A percentile compares a stretch with the other conserved stretches of the same genome.
phyloP scores from a whole-genome alignment of 2,329 filamentous ascomycete genomes.

The Saccharata proteae region DNA sequence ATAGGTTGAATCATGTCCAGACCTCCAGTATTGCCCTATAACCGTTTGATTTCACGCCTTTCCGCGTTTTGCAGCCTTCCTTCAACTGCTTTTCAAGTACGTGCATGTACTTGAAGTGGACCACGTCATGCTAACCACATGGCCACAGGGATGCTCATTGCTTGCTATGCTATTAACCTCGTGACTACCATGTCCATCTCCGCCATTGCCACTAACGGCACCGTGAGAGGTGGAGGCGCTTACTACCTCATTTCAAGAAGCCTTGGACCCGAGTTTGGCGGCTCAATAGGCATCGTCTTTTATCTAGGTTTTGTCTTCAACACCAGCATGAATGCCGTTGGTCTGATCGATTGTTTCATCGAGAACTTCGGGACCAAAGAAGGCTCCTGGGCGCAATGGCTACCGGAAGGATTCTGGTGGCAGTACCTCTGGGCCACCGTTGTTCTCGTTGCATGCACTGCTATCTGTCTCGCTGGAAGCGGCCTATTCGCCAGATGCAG shows the following conservation, averaged over 20 bases:
- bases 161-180: constrained; percentile 72
- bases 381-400: constrained; percentile 45
- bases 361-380: constrained; percentile 55
- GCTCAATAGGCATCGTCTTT: constrained; percentile 77
- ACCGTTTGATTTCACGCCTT: too few relatives aligned
- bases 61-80: too few relatives aligned
- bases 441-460: constrained; percentile 59
- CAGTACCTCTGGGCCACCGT: constrained; percentile 63
- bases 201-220: constrained; percentile 81
- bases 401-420: constrained; percentile 65
- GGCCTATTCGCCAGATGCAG: constrained; percentile 70
- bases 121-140: too few relatives aligned
- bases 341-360: constrained; percentile 69
- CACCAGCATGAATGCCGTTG: constrained; percentile 76
- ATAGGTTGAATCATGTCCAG: too few relatives aligned
- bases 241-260: constrained; percentile 84
- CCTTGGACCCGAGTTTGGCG: constrained; percentile 77
- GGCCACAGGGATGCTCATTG: constrained; percentile 51
- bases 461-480: constrained; percentile 67
- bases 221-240: constrained; percentile 74
- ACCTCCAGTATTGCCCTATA: too few relatives aligned
- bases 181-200: constrained; percentile 77
- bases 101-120: too few relatives aligned
- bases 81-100: too few relatives aligned
- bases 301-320: constrained; percentile 86